These are phyloP conservation scores for Corinectria fuckeliana DNA, from an alignment of 2,329 filamentous ascomycete genomes.

Conservation along the genomic window DNA sequence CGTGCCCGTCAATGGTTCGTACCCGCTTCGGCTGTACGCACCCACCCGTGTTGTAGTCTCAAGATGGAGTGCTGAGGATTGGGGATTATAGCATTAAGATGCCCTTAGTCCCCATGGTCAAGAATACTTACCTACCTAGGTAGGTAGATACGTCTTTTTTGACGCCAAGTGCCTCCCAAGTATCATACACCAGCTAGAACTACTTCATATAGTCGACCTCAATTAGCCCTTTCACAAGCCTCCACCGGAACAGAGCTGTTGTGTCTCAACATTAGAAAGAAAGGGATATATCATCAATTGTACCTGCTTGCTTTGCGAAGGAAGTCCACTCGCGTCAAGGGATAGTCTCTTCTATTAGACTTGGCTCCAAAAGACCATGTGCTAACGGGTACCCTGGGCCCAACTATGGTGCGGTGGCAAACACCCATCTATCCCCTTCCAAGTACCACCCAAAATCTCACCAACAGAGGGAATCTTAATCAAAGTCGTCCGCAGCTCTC, in stretches of 20 bases:
- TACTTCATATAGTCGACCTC: not conserved
- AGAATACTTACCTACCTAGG: too few species aligned
- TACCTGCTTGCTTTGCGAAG: conserved; percentile 40
- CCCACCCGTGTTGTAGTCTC: too few species aligned
- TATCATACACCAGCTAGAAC: too few species aligned
- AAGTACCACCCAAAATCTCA: conserved; percentile 33
- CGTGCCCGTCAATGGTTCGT: not conserved
- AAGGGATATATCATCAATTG: conserved; percentile 43
- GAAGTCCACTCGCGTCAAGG: conserved; percentile 28
- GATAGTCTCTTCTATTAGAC: conserved; percentile 42
- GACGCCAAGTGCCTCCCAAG: too few species aligned
- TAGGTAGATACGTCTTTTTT: too few species aligned
- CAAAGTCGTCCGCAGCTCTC: conserved; percentile 34
- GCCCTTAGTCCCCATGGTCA: too few species aligned
- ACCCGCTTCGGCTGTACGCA: too few species aligned
- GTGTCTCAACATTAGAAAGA: conserved; percentile 9
- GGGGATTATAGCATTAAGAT: too few species aligned
- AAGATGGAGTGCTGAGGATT: too few species aligned
- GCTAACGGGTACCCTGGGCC: conserved; percentile 35
- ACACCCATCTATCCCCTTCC: conserved; percentile 32
- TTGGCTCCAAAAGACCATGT: conserved; percentile 37
- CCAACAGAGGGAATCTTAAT: conserved; percentile 38
- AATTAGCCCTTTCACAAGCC: not conserved
- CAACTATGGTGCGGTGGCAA: conserved; percentile 30
- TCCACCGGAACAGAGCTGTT: too few species aligned